These are phyloP conservation scores for Arthrobotrys entomopaga DNA, from an alignment of 2,329 filamentous ascomycete species.

Conservation along the genomic window DNA sequence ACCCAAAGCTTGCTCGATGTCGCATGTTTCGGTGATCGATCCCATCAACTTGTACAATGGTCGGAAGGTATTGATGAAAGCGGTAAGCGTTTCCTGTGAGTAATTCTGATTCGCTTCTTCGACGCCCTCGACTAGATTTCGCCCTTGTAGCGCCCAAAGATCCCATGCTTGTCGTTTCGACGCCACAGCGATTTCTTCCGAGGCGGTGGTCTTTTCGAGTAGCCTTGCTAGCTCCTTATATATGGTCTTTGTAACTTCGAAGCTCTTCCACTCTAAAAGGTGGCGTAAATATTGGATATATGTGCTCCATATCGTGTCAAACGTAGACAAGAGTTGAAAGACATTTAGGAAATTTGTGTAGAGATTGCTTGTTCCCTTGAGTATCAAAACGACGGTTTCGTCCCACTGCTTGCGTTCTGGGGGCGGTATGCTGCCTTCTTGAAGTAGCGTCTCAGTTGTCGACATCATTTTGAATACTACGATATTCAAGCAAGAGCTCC, in stretches of 20 bases:
- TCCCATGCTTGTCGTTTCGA: conserved; percentile 74
- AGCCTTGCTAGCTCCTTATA: conserved; percentile 75
- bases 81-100: conserved; percentile 78
- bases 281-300: conserved; percentile 75
- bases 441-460: conserved; percentile 59
- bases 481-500: conserved; percentile 82
- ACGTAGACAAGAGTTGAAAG: conserved; percentile 73
- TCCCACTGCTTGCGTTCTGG: conserved; percentile 70
- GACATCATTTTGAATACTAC: conserved; percentile 78
- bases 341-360: conserved; percentile 80
- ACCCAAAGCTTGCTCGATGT: conserved; percentile 74
- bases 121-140: conserved; percentile 57
- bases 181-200: conserved; percentile 63
- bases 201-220: conserved; percentile 64
- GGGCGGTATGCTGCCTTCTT: conserved; percentile 57
- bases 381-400: conserved; percentile 78
- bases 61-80: conserved; percentile 80
- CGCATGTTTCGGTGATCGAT: conserved; percentile 70
- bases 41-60: conserved; percentile 82
- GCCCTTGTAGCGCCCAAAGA: conserved; percentile 69
- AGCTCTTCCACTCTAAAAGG: conserved; percentile 71
- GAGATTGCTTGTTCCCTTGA: conserved; percentile 77
- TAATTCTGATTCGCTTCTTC: conserved; percentile 64
- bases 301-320: conserved; percentile 78
- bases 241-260: conserved; percentile 77